phyloP scores from a whole-genome alignment of 306 rosid genomes.

The Albizia julibrissin region DNA sequence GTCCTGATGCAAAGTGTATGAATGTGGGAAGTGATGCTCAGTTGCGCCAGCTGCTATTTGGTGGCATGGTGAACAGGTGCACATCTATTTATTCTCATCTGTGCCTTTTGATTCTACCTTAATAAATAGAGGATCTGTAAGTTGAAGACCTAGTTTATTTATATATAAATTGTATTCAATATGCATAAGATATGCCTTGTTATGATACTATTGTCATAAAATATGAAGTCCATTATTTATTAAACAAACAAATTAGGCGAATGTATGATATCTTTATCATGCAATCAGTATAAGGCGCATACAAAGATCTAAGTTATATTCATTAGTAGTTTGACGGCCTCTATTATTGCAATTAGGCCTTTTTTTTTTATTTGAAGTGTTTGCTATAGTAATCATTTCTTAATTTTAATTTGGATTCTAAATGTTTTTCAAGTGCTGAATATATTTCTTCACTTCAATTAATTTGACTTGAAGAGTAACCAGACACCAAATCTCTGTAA shows the following conservation, averaged over 20 bases:
- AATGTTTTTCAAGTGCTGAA: neutral
- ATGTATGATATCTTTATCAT: neutral
- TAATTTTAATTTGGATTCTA: neutral
- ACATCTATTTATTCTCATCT: constrained; percentile 12
- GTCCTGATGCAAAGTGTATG: constrained; percentile 88
- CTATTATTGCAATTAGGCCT: neutral
- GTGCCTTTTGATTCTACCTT: constrained; percentile 9
- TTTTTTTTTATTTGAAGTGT: neutral
- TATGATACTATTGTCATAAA: constrained; percentile 5
- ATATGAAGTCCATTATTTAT: constrained; percentile 7
- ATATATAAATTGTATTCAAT: neutral
- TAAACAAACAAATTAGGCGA: neutral
- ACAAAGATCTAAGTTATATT: neutral
- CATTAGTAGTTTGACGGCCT: neutral
- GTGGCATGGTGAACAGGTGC: constrained; percentile 84
- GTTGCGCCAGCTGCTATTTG: constrained; percentile 85
- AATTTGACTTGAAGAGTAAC: neutral
- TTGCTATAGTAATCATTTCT: neutral
- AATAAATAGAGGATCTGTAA: neutral
- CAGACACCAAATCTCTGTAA: neutral
- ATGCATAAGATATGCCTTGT: neutral
- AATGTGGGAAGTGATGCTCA: constrained; percentile 94
- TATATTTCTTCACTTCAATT: neutral
- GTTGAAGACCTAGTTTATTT: constrained; percentile 20
- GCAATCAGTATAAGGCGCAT: neutral